Evolutionary conservation across 2,329 filamentous ascomycete genomes (phyloP).

Genomic region (Aspergillus latus): DNA sequence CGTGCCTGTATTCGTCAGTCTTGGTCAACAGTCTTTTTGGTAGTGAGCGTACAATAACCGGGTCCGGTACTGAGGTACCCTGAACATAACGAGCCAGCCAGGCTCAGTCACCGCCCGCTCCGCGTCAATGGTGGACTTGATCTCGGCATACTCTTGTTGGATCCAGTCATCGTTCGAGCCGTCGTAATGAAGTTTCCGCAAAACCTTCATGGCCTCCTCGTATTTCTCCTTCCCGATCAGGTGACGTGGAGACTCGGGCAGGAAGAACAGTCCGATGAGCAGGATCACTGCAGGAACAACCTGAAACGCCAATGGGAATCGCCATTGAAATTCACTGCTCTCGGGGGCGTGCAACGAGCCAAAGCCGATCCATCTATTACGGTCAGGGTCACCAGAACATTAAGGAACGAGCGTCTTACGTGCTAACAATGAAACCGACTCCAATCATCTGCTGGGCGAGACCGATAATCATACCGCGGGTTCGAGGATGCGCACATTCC

Average conservation of each 20-base stretch:
- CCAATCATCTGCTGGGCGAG: conserved; percentile 48
- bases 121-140: conserved; percentile 55
- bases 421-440: conserved; percentile 47
- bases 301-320: conserved; percentile 37
- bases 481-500: conserved; percentile 60
- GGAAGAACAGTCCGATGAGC: conserved; percentile 33
- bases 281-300: conserved; percentile 44
- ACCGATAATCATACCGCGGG: conserved; percentile 52
- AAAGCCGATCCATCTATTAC: conserved; percentile 49
- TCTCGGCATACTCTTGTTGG: conserved; percentile 35
- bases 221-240: conserved; percentile 46
- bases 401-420: conserved; percentile 24
- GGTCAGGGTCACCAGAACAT: conserved; percentile 1
- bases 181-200: conserved; percentile 56
- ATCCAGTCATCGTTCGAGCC: conserved; percentile 60
- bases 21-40: background rate
- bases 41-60: conserved; percentile 49
- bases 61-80: conserved; percentile 54
- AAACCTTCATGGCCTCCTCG: conserved; percentile 50
- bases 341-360: conserved; percentile 41
- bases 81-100: conserved; percentile 41
- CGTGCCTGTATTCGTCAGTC: conserved; percentile 43
- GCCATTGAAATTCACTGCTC: conserved; percentile 36
- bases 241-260: conserved; percentile 37
- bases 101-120: conserved; percentile 55